Conservation (phyloP, 371 early-diverging fungal species). For the Actinomortierella wolfii region DNA sequence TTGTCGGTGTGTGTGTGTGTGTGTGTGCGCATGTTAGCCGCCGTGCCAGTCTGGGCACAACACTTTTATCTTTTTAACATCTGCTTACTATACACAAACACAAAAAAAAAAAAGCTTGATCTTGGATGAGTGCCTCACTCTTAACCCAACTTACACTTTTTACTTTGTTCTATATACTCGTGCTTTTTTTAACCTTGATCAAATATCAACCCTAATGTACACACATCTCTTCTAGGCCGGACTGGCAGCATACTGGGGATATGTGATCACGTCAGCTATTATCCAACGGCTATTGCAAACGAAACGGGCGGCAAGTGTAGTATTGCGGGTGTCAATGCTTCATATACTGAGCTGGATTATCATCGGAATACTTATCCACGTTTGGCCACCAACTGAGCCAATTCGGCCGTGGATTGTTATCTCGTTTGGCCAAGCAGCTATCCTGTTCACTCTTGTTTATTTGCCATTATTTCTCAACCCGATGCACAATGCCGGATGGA, state of each 20-base stretch:
- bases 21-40: too few relatives aligned
- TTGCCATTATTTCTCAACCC: constrained; percentile 47
- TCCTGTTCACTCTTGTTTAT: constrained; percentile 49
- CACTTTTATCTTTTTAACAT: too few relatives aligned
- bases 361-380: constrained; percentile 21
- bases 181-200: too few relatives aligned
- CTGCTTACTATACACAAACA: too few relatives aligned
- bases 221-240: too few relatives aligned
- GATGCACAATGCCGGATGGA: constrained; percentile 49
- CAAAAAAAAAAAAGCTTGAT: too few relatives aligned
- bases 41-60: too few relatives aligned
- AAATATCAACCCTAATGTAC: too few relatives aligned
- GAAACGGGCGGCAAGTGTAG: constrained; percentile 28
- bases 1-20: background rate
- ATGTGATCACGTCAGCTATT: constrained; percentile 29
- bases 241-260: constrained; percentile 37
- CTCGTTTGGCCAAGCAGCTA: constrained; percentile 47
- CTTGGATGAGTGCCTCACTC: too few relatives aligned
- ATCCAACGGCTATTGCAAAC: constrained; percentile 37
- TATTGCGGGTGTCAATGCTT: constrained; percentile 30
- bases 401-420: constrained; percentile 48
- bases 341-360: constrained; percentile 34
- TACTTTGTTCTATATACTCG: too few relatives aligned
- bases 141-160: too few relatives aligned
- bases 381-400: constrained; percentile 37